Conservation (phyloP, 176 grass and related monocot genomes). For the Carex kokanica region DNA sequence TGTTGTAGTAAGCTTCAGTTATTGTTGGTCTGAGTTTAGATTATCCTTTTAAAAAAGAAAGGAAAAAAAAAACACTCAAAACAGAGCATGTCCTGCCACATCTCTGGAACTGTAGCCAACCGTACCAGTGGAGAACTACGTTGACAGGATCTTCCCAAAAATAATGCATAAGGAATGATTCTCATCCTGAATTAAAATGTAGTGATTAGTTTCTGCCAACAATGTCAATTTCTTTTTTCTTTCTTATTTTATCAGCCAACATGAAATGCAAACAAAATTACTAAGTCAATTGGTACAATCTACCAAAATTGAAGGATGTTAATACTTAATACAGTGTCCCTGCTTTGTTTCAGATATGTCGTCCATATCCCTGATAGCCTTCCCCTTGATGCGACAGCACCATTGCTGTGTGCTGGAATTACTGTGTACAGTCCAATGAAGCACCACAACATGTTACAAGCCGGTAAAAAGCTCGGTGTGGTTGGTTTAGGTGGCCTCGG, state of each 20-base stretch:
- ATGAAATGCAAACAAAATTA: background rate
- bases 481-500: constrained; percentile 72
- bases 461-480: constrained; percentile 47
- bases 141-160: no score
- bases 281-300: background rate
- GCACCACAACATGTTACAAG: constrained; percentile 51
- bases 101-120: no score
- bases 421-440: constrained; percentile 76
- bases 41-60: background rate
- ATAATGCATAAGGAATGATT: no score
- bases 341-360: constrained; percentile 38
- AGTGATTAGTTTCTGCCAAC: no score
- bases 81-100: no score
- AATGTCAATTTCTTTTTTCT: no score
- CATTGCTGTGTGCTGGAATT: constrained; percentile 64
- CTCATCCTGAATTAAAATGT: no score
- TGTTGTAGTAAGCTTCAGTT: background rate
- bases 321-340: background rate
- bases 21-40: background rate
- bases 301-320: background rate
- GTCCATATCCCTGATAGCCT: constrained; percentile 50
- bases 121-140: no score
- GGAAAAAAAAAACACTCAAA: background rate
- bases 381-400: constrained; percentile 53
- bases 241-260: no score